Base-by-base conservation (phyloP, 169 alveolate genomes). In the Plasmodium billcollinsi region DNA sequence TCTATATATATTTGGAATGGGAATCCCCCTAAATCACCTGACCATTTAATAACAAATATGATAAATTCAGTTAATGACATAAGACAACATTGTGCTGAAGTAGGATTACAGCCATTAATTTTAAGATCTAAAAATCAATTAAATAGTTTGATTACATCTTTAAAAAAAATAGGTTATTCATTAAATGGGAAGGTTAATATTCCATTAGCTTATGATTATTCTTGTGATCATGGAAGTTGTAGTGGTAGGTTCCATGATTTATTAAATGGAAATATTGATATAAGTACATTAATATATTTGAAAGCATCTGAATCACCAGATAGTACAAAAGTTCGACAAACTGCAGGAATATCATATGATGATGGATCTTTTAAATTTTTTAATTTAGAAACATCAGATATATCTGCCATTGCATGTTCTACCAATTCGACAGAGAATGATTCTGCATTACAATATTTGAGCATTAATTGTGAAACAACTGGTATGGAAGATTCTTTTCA, bases 71-170 rank as follows among this genome's bases (percentile, higher is more conserved):
- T 96, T 21, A 88, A 76, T 15, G 97, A 94, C 54, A 91, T 97
- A 58, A 88, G 97, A 58, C 76, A 88, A 24, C 95, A 89, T 62
- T 97, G 98, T 88, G 97, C 97, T 21, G 93, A 93, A 54, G 91
- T 93, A 50, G 98, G 98, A 11, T 83, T 97, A 63, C 98, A 97
- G 56, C 97, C 98, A 45, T 71, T 97, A 15, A 94, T 97, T 14
- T 70, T 95, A 49, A 93, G 95, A 74, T 93, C 96, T 39, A 76
- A 80, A 50, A 90, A 88, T 61, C 98, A 97, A 39, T 75, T 96
- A 26, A 73, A 92, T 45, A 94, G 96, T 73, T 92, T 96, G n/a
- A 89, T 85, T 62, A 70, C 76, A 43, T 97, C 98, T 7, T 88
- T 94, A 58, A 75, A 94, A 29, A 95, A 88, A 65, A 96, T 96